A percentile compares a stretch with the other conserved stretches of the same genome.
Evolutionary conservation across 495 filamentous ascomycete genomes (phyloP).

Genomic region (Penicillium psychrofluorescens): DNA sequence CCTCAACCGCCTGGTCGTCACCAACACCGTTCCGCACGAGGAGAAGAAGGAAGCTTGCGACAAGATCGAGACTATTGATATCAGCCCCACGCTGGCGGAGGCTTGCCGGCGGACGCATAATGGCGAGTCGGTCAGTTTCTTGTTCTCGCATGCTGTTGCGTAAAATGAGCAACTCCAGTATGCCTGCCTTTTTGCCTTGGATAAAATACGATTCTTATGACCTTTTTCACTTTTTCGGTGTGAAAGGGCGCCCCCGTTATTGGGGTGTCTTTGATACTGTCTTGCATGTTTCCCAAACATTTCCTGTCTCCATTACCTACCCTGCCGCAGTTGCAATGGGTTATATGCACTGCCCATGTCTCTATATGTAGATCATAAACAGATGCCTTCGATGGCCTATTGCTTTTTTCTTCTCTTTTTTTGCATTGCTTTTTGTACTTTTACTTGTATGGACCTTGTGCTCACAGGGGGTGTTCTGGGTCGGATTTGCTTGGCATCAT

Average conservation of each 20-base stretch:
- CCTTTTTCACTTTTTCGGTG: constrained; percentile 1
- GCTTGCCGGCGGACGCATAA: constrained; percentile 82
- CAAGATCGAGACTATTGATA: constrained; percentile 84
- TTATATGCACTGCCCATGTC: background rate
- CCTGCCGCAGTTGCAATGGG: no score
- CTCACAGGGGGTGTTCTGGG: no score
- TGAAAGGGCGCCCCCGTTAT: background rate
- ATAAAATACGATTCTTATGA: constrained; percentile 26
- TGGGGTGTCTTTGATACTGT: background rate
- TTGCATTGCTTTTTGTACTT: background rate
- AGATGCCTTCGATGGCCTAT: constrained; percentile 2
- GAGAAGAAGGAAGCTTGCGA: constrained; percentile 64
- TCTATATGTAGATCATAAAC: constrained; percentile 5
- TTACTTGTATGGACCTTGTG: no score
- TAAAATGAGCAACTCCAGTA: constrained; percentile 9
- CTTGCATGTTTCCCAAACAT: background rate
- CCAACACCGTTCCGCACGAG: constrained; percentile 93
- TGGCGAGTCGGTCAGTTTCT: constrained; percentile 84
- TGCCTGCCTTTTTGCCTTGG: no score
- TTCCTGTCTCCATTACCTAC: no score
- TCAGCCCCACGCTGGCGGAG: constrained; percentile 76
- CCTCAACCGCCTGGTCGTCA: constrained; percentile 76
- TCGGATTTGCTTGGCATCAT: no score
- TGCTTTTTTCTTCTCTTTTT: background rate
- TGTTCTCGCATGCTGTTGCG: constrained; percentile 78